These are phyloP conservation scores for Bidens hawaiensis DNA, from an alignment of 140 eudicot genomes.

Conservation along the genomic window DNA sequence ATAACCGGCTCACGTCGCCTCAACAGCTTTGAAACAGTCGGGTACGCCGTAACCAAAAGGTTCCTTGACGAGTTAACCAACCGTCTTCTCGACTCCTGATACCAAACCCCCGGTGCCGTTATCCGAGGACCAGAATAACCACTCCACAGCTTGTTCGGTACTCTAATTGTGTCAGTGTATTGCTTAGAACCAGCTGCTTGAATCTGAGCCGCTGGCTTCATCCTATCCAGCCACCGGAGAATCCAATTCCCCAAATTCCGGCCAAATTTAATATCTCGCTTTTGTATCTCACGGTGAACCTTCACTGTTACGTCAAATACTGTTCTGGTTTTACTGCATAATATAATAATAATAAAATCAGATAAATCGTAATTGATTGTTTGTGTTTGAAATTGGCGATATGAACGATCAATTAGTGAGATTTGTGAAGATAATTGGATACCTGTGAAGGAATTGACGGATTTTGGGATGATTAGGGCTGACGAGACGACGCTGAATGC, in stretches of 20 bases:
- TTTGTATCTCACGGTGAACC: constrained; percentile 59
- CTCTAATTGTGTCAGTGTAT: constrained; percentile 14
- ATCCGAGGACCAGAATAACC: constrained; percentile 30
- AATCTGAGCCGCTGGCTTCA: constrained; percentile 70
- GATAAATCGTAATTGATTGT: too few relatives aligned
- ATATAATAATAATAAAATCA: too few relatives aligned
- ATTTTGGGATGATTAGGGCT: constrained; percentile 48
- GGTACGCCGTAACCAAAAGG: constrained; percentile 42
- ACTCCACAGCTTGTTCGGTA: constrained; percentile 17
- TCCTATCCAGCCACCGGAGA: constrained; percentile 58
- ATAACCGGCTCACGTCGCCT: constrained; percentile 36
- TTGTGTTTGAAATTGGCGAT: too few relatives aligned
- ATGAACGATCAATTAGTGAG: too few relatives aligned
- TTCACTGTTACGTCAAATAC: constrained; percentile 53
- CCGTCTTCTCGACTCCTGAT: constrained; percentile 44
- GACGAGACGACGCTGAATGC: constrained; percentile 65
- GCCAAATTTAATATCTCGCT: constrained; percentile 69
- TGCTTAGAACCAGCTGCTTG: too few relatives aligned
- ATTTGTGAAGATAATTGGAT: too few relatives aligned
- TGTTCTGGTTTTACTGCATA: constrained; percentile 62
- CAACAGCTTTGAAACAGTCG: constrained; percentile 43
- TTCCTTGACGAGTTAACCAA: constrained; percentile 39
- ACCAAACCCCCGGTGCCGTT: constrained; percentile 19
- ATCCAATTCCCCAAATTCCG: constrained; percentile 64
- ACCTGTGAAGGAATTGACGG: constrained; percentile 70